Evolutionary conservation across 2,329 filamentous ascomycete genomes (phyloP).

Genomic region (Fonsecaea nubica): DNA sequence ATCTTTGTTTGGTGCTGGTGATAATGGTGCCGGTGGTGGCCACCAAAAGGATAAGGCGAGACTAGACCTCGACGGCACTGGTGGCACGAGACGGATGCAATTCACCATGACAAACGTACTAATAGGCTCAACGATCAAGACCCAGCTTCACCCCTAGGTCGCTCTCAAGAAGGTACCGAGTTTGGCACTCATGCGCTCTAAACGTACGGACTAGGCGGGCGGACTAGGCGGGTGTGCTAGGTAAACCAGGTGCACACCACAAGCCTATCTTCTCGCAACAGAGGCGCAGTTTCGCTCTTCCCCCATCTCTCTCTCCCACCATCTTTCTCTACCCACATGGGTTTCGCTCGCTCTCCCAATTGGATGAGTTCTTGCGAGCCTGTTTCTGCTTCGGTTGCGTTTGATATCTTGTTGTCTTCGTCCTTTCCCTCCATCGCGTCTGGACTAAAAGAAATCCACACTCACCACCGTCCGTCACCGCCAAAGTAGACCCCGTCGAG

Average conservation of each 20-base stretch:
- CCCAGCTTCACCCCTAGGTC: neutral
- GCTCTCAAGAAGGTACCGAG: no score
- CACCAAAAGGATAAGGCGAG: neutral
- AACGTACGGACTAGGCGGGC: no score
- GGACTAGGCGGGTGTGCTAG: no score
- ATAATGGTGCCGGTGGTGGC: neutral
- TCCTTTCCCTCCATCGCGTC: no score
- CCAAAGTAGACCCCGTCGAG: neutral
- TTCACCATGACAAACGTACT: neutral
- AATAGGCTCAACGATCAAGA: slow-evolving; percentile 14
- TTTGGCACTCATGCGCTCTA: no score
- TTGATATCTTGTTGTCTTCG: no score
- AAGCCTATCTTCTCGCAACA: neutral
- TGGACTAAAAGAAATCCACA: neutral
- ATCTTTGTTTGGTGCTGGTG: neutral
- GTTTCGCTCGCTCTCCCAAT: slow-evolving; percentile 13
- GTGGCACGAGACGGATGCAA: neutral
- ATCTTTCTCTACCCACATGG: slow-evolving; percentile 13
- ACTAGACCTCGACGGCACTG: no score
- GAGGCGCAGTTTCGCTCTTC: neutral
- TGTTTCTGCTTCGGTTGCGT: no score
- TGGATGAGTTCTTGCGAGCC: slow-evolving; percentile 6
- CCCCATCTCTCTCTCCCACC: no score
- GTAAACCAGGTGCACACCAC: no score
- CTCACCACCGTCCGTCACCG: neutral